Evolutionary conservation across 148 eudicot species (phyloP).

Genomic region (Salicornia ramosissima): DNA sequence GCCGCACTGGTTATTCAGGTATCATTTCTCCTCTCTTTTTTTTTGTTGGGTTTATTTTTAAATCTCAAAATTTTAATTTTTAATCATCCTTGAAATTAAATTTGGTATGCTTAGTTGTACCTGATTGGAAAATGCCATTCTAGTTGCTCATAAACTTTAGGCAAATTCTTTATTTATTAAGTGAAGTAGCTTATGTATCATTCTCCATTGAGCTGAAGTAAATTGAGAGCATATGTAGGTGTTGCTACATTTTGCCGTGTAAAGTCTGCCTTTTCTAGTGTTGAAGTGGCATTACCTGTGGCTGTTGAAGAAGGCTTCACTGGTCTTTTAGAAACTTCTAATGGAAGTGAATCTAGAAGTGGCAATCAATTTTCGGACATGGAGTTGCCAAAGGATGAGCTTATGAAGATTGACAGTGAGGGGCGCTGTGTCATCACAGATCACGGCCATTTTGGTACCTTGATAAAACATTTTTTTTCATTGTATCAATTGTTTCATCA

Average conservation of each 20-base stretch:
- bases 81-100: background rate
- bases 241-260: constrained; percentile 98
- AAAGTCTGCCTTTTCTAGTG: constrained; percentile 70
- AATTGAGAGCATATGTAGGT: constrained; percentile 40
- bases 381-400: constrained; percentile 62
- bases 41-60: background rate
- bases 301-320: constrained; percentile 93
- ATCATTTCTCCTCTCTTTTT: background rate
- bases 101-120: constrained; percentile 4
- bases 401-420: constrained; percentile 73
- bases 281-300: constrained; percentile 77
- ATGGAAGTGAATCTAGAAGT: constrained; percentile 36
- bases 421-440: constrained; percentile 93
- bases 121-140: background rate
- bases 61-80: background rate
- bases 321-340: constrained; percentile 59
- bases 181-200: constrained; percentile 3
- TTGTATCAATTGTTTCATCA: background rate
- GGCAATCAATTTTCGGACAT: constrained; percentile 29
- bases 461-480: background rate
- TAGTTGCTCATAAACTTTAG: background rate
- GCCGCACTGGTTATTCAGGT: constrained; percentile 90
- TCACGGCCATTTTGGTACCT: constrained; percentile 91
- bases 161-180: background rate
- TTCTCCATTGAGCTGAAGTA: background rate